Evolutionary conservation across 169 alveolate species (phyloP), one percentile per base, ranked within the genome.

Genomic region (Theileria orientalis): DNA sequence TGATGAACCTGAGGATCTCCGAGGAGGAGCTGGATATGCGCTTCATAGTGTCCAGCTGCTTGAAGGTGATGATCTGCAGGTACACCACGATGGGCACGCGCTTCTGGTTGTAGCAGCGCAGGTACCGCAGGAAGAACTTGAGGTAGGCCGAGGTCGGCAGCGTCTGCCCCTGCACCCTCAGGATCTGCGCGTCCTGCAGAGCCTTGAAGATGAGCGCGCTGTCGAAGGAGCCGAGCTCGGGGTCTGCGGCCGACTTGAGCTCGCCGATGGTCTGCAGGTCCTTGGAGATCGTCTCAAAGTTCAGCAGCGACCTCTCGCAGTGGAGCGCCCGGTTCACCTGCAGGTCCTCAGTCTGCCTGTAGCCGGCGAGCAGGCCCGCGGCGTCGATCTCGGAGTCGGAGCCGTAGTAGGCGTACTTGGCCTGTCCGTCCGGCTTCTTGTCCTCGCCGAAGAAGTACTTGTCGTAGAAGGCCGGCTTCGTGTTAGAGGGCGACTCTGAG

Each of bases 1-100:
- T 51, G 33, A 68, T 51, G 51, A 40, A 68, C 23, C 21, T 33
- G 21, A 68, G 51, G 6, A 68, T 51, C n/a, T 68, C 66, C 21
- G 27, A 29, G 1, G 51, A 25, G 21, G 32, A 25, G 23, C 56
- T 68, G 30, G 52, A 68, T 1, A 66, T 37, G 54, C 67, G 41
- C 27, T 71, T 69, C 46, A 75, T 67, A 13, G 87, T 69, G 23
- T 74, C 69, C 67, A 79, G 29, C 25, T 79, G 87, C 61, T 74
- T 73, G n/a, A 68, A 74, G 1, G 76, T 64, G 21, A 79, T 69
- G 14, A 49, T 59, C 52, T 79, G 67, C 63, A 79, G 56, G 49
- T 59, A 37, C 54, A 73, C 57, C 54, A 67, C 83, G 35, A 68
- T 74, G 32, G 76, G 74, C 14, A 79, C 67, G 0, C 82, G 69